phyloP scores from a whole-genome alignment of 75 land plant species.

The Gnetum montanum region DNA sequence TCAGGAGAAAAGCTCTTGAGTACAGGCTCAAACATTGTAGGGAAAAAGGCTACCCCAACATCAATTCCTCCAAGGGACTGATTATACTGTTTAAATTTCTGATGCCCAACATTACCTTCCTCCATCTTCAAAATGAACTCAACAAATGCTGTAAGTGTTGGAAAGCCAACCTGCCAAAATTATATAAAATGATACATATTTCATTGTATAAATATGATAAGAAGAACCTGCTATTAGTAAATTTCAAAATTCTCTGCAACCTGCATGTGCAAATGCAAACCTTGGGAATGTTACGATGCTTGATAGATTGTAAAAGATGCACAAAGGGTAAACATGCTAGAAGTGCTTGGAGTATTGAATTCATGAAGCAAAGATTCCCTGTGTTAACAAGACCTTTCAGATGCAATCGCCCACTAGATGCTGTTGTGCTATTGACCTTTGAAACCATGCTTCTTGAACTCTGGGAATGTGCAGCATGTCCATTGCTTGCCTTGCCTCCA shows the following conservation, averaged over 20 bases:
- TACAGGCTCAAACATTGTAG: slow-evolving; percentile 82
- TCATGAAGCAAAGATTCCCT: slow-evolving; percentile 90
- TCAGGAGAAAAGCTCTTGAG: slow-evolving; percentile 77
- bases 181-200: slow-evolving; percentile 7
- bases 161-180: slow-evolving; percentile 64
- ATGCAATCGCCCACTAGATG: slow-evolving; percentile 2
- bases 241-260: too few relatives aligned
- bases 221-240: too few relatives aligned
- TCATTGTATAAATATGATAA: too few relatives aligned
- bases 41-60: slow-evolving; percentile 61
- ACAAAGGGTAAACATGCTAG: slow-evolving; percentile 87
- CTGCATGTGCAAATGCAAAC: too few relatives aligned
- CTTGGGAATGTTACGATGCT: slow-evolving; percentile 52
- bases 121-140: slow-evolving; percentile 54
- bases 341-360: slow-evolving; percentile 88
- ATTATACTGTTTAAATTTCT: slow-evolving; percentile 24
- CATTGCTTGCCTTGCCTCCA: slow-evolving; percentile 6
- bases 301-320: slow-evolving; percentile 56
- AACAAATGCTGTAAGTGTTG: slow-evolving; percentile 70
- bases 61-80: slow-evolving; percentile 17
- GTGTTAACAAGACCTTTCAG: slow-evolving; percentile 85
- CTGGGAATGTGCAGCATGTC: slow-evolving; percentile 6
- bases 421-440: neutral
- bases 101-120: slow-evolving; percentile 32
- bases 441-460: neutral